phyloP scores from a whole-genome alignment of 2,329 filamentous ascomycete genomes.

The Simplicillium aogashimaense region DNA sequence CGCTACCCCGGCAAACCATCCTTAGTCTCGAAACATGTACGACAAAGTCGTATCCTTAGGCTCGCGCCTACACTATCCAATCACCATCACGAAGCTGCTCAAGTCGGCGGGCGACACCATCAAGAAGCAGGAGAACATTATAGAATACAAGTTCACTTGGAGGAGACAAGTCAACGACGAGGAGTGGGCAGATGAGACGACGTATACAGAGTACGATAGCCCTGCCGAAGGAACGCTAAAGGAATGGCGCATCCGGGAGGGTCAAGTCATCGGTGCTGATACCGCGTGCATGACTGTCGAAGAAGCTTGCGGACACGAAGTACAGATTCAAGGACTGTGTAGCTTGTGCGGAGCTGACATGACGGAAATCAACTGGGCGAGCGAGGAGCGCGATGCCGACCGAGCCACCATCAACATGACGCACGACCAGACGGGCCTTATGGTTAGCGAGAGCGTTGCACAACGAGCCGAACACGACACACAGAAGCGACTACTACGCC shows the following conservation, averaged over 20 bases:
- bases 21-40: conserved; percentile 17
- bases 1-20: too few species aligned
- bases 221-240: conserved; percentile 71
- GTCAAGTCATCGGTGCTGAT: conserved; percentile 51
- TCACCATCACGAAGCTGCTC: conserved; percentile 79
- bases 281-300: conserved; percentile 63
- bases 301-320: conserved; percentile 82
- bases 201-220: conserved; percentile 68
- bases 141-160: conserved; percentile 82
- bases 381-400: conserved; percentile 65
- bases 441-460: conserved; percentile 75
- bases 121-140: conserved; percentile 64
- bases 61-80: conserved; percentile 74
- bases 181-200: conserved; percentile 52
- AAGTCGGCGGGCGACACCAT: conserved; percentile 67
- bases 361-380: conserved; percentile 82
- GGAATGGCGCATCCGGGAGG: conserved; percentile 65
- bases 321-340: conserved; percentile 87
- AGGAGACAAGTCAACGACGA: conserved; percentile 66
- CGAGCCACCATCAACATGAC: conserved; percentile 92
- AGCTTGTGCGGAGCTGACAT: conserved; percentile 92
- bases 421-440: conserved; percentile 80
- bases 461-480: conserved; percentile 74
- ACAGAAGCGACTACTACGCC: conserved; percentile 70
- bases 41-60: conserved; percentile 40